Evolutionary conservation across 2,329 filamentous ascomycete genomes (phyloP).

Genomic region (Akanthomyces lecanii): DNA sequence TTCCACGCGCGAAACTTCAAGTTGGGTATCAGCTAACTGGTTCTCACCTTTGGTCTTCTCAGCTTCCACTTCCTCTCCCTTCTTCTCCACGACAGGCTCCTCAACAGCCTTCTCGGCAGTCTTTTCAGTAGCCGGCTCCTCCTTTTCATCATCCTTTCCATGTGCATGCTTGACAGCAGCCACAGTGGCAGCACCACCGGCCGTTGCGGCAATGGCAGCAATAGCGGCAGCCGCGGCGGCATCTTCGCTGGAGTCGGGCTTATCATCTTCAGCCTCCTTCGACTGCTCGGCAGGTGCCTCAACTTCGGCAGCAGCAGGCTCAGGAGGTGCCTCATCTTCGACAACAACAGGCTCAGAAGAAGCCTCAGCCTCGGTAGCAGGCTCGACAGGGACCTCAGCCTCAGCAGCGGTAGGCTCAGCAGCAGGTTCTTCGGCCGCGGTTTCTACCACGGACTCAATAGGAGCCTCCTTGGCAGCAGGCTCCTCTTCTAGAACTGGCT

Average conservation of each 20-base stretch:
- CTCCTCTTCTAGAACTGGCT: background rate
- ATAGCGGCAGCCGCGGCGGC: slow-evolving; percentile 6
- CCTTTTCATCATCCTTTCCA: slow-evolving; percentile 4
- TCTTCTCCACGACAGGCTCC: slow-evolving; percentile 9
- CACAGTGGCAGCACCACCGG: slow-evolving; percentile 9
- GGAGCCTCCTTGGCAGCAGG: background rate
- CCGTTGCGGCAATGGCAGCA: background rate
- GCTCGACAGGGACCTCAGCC: background rate
- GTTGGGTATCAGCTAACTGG: slow-evolving; percentile 14
- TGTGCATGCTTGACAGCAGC: slow-evolving; percentile 8
- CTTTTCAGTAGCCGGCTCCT: slow-evolving; percentile 5
- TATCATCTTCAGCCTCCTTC: slow-evolving; percentile 1
- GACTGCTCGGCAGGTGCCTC: slow-evolving; percentile 7
- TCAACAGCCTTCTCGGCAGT: slow-evolving; percentile 1
- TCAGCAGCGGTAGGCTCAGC: slow-evolving; percentile 5
- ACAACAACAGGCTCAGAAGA: background rate
- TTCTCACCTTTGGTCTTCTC: slow-evolving; percentile 24
- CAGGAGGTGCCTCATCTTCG: background rate
- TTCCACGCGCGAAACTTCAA: slow-evolving; percentile 13
- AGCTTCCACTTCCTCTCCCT: background rate
- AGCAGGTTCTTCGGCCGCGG: background rate
- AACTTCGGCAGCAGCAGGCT: slow-evolving; percentile 1
- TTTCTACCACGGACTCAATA: background rate
- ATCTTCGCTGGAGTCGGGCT: background rate
- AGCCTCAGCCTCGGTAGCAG: slow-evolving; percentile 2